Evolutionary conservation across 371 early-diverging fungal genomes (phyloP).

Genomic region (Lichtheimia ramosa): DNA sequence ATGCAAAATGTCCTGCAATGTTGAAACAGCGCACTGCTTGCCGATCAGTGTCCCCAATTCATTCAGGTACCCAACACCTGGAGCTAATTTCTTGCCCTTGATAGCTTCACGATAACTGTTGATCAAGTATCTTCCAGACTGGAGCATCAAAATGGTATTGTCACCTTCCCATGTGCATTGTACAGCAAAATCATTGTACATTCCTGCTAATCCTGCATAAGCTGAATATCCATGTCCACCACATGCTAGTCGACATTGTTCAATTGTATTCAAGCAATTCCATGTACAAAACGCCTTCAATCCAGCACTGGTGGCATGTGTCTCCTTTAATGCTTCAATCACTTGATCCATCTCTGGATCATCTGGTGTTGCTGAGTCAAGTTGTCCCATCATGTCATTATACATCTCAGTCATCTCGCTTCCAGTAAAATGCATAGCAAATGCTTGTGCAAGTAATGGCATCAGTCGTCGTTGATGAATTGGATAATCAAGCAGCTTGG

Average conservation of each 20-base stretch:
- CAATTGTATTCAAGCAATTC: conserved; percentile 83
- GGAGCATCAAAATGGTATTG: conserved; percentile 89
- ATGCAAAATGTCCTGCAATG: conserved; percentile 56
- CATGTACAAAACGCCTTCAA: conserved; percentile 96
- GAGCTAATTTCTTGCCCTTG: conserved; percentile 75
- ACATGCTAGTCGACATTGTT: conserved; percentile 87
- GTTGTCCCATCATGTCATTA: conserved; percentile 69
- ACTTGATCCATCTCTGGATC: conserved; percentile 68
- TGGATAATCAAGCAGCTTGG: conserved; percentile 87
- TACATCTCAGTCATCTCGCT: conserved; percentile 81
- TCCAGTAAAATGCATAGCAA: conserved; percentile 90
- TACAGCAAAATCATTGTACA: conserved; percentile 89
- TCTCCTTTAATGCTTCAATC: conserved; percentile 81
- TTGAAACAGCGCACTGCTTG: conserved; percentile 54
- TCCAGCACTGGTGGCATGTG: conserved; percentile 90
- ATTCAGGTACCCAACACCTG: conserved; percentile 84
- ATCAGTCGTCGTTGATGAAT: conserved; percentile 92
- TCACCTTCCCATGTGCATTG: conserved; percentile 95
- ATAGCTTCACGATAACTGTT: conserved; percentile 76
- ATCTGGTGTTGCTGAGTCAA: conserved; percentile 67
- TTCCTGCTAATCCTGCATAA: conserved; percentile 85
- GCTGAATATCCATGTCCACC: conserved; percentile 95
- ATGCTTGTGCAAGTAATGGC: conserved; percentile 88
- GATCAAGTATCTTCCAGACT: conserved; percentile 88
- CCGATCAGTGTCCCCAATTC: conserved; percentile 51